Evolutionary conservation across 202 grass and related monocot genomes (phyloP).

Genomic region (Zoysia matrella): DNA sequence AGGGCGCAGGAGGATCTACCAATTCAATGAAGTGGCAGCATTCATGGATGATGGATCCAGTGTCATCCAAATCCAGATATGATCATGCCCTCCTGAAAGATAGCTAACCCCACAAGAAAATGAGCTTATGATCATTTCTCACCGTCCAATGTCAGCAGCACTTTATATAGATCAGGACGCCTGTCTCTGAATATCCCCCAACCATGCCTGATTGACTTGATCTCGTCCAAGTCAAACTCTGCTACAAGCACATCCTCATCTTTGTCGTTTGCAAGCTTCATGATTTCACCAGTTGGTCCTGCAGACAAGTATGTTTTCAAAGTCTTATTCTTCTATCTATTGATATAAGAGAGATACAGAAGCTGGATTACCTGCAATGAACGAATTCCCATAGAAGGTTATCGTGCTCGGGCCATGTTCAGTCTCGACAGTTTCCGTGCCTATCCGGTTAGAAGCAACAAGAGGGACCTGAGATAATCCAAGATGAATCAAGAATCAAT

Average conservation of each 20-base stretch:
- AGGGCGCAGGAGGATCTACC: conserved; percentile 8
- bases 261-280: conserved; percentile 83
- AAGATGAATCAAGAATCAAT: neutral
- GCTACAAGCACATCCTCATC: conserved; percentile 79
- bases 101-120: neutral
- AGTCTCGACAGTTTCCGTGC: conserved; percentile 71
- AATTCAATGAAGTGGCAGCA: neutral
- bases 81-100: neutral
- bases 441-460: no score
- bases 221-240: conserved; percentile 83
- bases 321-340: neutral
- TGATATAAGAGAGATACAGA: neutral
- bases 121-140: conserved; percentile 39
- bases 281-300: conserved; percentile 85
- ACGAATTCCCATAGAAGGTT: conserved; percentile 87
- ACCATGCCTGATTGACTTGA: conserved; percentile 41
- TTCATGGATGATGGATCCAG: neutral
- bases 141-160: conserved; percentile 73
- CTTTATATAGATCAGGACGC: conserved; percentile 69
- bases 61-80: conserved; percentile 33
- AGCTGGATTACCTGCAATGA: conserved; percentile 71
- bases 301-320: conserved; percentile 12
- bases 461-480: conserved; percentile 68
- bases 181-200: no score
- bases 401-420: conserved; percentile 89